Evolutionary conservation across 2,329 filamentous ascomycete genomes (phyloP).

Genomic region (Pseudogymnoascus sp.): DNA sequence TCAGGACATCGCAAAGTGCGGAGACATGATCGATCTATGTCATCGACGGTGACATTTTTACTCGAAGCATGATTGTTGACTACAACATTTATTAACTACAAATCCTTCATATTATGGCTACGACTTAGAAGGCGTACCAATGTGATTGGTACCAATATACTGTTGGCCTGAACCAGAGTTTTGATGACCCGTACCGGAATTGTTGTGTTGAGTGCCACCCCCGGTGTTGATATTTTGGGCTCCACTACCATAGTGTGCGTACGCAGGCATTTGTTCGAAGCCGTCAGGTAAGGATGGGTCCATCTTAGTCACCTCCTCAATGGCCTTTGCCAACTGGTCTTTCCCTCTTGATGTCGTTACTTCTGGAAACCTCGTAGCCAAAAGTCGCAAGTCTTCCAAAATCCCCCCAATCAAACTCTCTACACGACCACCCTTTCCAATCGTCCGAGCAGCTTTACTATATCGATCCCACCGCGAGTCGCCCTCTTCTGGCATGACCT

Average conservation of each 20-base stretch:
- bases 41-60: not conserved
- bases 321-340: conserved; percentile 11
- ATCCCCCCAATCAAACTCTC: conserved; percentile 16
- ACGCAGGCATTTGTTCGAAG: not conserved
- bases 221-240: not conserved
- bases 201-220: not conserved
- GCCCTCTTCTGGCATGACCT: conserved; percentile 14
- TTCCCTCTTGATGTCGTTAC: conserved; percentile 10
- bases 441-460: conserved; percentile 14
- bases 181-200: not conserved
- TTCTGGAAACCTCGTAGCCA: conserved; percentile 14
- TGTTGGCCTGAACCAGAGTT: not conserved
- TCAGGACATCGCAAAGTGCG: conserved; percentile 17
- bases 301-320: conserved; percentile 13
- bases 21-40: conserved; percentile 15
- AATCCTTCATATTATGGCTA: not conserved
- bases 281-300: not conserved
- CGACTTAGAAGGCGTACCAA: not conserved
- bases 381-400: conserved; percentile 15
- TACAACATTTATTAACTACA: not conserved
- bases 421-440: conserved; percentile 16
- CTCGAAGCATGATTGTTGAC: too few relatives aligned
- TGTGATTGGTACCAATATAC: not conserved
- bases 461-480: conserved; percentile 16
- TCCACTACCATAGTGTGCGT: not conserved